These are phyloP conservation scores for Blumeria hordei DNA, from an alignment of 2,329 filamentous ascomycete genomes.

Conservation along the genomic window DNA sequence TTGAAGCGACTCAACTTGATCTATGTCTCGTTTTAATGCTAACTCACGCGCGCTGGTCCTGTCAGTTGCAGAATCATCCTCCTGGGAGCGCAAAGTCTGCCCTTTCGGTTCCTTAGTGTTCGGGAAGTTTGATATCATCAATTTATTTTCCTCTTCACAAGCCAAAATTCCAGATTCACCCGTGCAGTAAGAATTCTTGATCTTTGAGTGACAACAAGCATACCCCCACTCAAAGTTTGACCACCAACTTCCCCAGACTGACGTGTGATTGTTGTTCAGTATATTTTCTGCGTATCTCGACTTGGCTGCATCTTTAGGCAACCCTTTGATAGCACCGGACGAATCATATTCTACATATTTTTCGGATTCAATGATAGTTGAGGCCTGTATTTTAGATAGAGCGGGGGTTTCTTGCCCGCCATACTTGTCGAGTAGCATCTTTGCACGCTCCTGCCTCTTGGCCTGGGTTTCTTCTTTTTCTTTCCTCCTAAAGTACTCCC, in stretches of 20 bases:
- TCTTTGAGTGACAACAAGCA: slow-evolving; percentile 73
- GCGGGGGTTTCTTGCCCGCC: slow-evolving; percentile 38
- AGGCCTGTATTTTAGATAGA: slow-evolving; percentile 37
- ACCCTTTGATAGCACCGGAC: slow-evolving; percentile 70
- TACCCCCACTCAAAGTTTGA: slow-evolving; percentile 88
- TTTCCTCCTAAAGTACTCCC: slow-evolving; percentile 62
- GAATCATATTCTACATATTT: slow-evolving; percentile 88
- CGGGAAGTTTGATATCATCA: slow-evolving; percentile 23
- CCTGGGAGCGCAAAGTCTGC: slow-evolving; percentile 6
- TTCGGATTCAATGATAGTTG: slow-evolving; percentile 58
- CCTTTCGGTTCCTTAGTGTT: slow-evolving; percentile 12
- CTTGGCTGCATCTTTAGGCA: slow-evolving; percentile 47
- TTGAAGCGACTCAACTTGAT: too few species aligned
- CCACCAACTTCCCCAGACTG: slow-evolving; percentile 97
- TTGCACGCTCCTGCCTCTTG: slow-evolving; percentile 42
- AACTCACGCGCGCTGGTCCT: slow-evolving; percentile 3
- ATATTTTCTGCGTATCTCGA: slow-evolving; percentile 88
- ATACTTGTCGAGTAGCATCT: slow-evolving; percentile 58
- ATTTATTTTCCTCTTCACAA: slow-evolving; percentile 49
- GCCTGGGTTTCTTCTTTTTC: slow-evolving; percentile 48
- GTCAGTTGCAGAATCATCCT: background rate
- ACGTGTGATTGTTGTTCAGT: slow-evolving; percentile 69
- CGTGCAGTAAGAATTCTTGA: slow-evolving; percentile 96
- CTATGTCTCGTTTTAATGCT: too few species aligned
- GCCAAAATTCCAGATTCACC: slow-evolving; percentile 68